Percentiles rank a stretch among this genome's conserved stretches.
These are phyloP conservation scores for Torulaspora microellipsoides DNA, from an alignment of 805 yeast species.

Conservation along the genomic window DNA sequence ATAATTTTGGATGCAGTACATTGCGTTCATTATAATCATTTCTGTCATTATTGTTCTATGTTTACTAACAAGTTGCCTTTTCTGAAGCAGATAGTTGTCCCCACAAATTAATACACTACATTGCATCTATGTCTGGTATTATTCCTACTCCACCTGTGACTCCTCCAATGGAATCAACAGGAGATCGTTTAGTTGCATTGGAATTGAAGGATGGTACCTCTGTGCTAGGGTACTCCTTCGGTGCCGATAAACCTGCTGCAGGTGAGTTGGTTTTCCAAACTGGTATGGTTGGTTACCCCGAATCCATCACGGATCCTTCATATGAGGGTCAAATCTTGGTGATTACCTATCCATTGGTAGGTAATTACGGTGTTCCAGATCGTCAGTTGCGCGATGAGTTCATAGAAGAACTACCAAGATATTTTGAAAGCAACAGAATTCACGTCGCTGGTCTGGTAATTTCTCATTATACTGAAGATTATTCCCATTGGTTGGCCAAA, in stretches of 20 bases:
- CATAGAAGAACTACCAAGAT: conserved; percentile 73
- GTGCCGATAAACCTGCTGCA: conserved; percentile 82
- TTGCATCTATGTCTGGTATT: conserved; percentile 34
- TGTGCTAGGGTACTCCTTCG: conserved; percentile 94
- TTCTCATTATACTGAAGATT: conserved; percentile 94
- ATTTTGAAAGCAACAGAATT: conserved; percentile 87
- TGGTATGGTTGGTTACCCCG: conserved; percentile 99
- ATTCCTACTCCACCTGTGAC: conserved; percentile 76
- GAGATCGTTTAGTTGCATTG: conserved; percentile 79
- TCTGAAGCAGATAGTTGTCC: conserved; percentile 4
- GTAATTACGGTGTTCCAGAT: conserved; percentile 99
- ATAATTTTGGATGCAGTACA: no score
- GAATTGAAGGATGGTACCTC: conserved; percentile 83
- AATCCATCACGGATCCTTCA: conserved; percentile 96
- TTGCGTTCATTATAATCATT: no score
- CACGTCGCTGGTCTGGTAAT: conserved; percentile 97
- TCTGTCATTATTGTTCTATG: no score
- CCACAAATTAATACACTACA: conserved; percentile 3
- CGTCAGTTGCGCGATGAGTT: conserved; percentile 69
- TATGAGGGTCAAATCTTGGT: conserved; percentile 97
- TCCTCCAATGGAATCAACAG: conserved; percentile 82
- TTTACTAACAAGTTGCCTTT: no score
- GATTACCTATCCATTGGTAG: conserved; percentile 93
- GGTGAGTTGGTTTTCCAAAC: conserved; percentile 99
- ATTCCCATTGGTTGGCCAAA: conserved; percentile 87